Evolutionary conservation across 1,284 basidiomycete genomes (phyloP).

Genomic region (Pterula multifida): DNA sequence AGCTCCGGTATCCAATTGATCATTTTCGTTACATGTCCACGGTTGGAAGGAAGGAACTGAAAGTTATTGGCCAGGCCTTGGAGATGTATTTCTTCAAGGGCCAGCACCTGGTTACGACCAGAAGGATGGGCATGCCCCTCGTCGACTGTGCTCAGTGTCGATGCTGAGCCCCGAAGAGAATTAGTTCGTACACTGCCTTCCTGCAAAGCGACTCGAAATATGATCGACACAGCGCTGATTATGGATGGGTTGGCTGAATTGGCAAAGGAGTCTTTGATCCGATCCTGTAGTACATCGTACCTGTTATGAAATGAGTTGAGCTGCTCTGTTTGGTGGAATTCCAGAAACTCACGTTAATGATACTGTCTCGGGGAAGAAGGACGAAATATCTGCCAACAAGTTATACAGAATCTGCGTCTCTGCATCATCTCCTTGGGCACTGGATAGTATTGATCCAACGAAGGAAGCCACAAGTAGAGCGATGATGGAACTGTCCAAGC

Average conservation of each 20-base stretch:
- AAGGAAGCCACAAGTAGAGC: conserved; percentile 71
- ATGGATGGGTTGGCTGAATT: conserved; percentile 65
- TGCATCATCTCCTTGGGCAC: conserved; percentile 69
- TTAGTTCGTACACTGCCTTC: conserved; percentile 19
- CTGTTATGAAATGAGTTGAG: conserved; percentile 24
- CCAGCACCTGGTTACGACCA: conserved; percentile 34
- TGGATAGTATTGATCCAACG: conserved; percentile 62
- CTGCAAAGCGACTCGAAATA: conserved; percentile 58
- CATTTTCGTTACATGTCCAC: conserved; percentile 48
- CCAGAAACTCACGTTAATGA: conserved; percentile 50
- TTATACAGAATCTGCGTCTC: conserved; percentile 77
- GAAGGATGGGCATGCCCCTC: conserved; percentile 29
- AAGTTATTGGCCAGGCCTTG: conserved; percentile 57
- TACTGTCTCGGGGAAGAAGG: conserved; percentile 63
- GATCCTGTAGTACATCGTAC: conserved; percentile 70
- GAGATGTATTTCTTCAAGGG: conserved; percentile 61
- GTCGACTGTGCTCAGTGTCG: conserved; percentile 54
- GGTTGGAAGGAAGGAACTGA: conserved; percentile 51
- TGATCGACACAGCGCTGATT: conserved; percentile 57
- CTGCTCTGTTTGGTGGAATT: conserved; percentile 4
- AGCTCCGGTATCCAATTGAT: conserved; percentile 65
- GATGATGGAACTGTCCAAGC: conserved; percentile 46
- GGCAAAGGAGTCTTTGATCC: conserved; percentile 66
- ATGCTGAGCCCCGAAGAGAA: conserved; percentile 35
- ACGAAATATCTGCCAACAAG: conserved; percentile 66